Evolutionary conservation across 768 basidiomycete species (phyloP).

Genomic region (Peribolospora baueri): DNA sequence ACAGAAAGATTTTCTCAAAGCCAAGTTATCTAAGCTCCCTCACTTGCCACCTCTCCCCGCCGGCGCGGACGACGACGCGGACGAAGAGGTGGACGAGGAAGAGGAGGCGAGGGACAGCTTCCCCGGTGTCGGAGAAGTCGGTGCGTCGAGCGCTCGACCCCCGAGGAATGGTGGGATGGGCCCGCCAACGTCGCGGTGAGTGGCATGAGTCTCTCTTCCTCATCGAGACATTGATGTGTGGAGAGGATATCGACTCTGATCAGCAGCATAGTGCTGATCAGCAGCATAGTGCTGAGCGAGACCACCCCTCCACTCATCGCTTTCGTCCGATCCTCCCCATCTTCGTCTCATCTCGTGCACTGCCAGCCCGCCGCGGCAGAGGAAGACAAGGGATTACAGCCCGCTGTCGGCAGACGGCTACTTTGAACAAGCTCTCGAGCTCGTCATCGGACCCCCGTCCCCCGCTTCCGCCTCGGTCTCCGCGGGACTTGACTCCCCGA

Average conservation of each 20-base stretch:
- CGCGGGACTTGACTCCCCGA: neutral
- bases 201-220: neutral
- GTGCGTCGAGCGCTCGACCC: neutral
- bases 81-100: conserved; percentile 24
- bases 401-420: conserved; percentile 55
- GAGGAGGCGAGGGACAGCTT: conserved; percentile 15
- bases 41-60: conserved; percentile 23
- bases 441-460: conserved; percentile 27
- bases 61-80: neutral
- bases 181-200: conserved; percentile 26
- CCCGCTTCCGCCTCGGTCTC: neutral
- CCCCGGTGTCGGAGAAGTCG: neutral
- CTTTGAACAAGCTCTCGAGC: conserved; percentile 57
- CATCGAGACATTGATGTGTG: neutral
- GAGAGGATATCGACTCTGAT: neutral
- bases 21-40: conserved; percentile 53
- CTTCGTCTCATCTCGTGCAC: conserved; percentile 6
- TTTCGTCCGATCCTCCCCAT: neutral
- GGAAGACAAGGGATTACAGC: conserved; percentile 33
- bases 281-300: neutral
- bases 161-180: conserved; percentile 19
- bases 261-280: neutral
- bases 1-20: conserved; percentile 50
- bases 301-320: neutral
- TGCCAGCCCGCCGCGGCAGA: conserved; percentile 18